phyloP scores from a whole-genome alignment of 208 protist species.

The Trichomonas tenax region DNA sequence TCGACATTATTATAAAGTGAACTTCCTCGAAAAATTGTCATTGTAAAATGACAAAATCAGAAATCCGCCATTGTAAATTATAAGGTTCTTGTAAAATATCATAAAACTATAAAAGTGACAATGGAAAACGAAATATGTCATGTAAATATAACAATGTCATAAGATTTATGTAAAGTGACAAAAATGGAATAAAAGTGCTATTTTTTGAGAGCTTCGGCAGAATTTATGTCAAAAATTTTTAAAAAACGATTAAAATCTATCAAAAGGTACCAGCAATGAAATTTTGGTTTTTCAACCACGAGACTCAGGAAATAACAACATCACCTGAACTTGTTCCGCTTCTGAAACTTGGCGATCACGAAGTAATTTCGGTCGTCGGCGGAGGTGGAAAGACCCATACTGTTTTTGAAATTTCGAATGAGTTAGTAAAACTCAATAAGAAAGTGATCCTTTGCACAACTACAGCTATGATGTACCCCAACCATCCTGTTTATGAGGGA shows the following conservation, averaged over 20 bases:
- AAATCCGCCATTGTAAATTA: too few species aligned
- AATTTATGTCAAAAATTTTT: too few species aligned
- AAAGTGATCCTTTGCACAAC: background rate
- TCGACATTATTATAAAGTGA: background rate
- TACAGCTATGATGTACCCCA: background rate
- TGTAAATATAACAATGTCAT: too few species aligned
- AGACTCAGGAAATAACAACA: background rate
- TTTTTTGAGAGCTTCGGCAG: too few species aligned
- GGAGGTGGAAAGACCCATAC: background rate
- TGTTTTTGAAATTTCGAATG: background rate
- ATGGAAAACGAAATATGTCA: too few species aligned
- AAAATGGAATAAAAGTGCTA: too few species aligned
- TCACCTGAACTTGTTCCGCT: background rate
- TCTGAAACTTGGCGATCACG: background rate
- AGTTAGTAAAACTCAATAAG: background rate
- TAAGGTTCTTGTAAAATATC: too few species aligned
- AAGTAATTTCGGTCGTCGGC: background rate
- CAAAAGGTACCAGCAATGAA: background rate
- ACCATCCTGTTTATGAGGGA: background rate
- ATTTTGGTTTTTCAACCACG: background rate
- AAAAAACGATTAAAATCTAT: too few species aligned
- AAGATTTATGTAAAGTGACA: too few species aligned
- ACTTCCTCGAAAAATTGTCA: background rate
- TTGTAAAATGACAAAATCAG: background rate
- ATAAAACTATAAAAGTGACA: too few species aligned